A percentile compares a stretch with the other conserved stretches of the same genome.
These are phyloP conservation scores for Podospora pseudocomata DNA, from an alignment of 495 filamentous ascomycete genomes.

Conservation along the genomic window DNA sequence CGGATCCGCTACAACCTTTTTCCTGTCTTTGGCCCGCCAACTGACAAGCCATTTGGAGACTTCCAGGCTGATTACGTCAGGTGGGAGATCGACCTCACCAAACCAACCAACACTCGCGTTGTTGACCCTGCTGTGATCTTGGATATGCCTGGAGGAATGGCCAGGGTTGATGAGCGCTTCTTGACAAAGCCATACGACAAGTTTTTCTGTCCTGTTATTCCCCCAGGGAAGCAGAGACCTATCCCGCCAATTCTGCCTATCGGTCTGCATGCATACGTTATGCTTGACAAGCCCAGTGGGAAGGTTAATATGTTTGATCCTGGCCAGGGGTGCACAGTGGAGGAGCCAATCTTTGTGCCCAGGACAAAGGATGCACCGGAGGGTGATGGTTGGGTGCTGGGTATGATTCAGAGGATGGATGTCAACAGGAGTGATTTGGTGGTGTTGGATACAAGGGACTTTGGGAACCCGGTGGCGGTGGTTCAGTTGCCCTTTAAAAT, in stretches of 20 bases:
- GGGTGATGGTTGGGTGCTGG: constrained; percentile 12
- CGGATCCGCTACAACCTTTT: background rate
- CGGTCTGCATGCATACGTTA: background rate
- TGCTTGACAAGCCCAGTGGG: background rate
- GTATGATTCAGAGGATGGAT: constrained; percentile 6
- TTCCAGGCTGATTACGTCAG: background rate
- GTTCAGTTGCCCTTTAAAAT: background rate
- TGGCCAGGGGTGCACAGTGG: background rate
- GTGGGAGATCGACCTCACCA: constrained; percentile 4
- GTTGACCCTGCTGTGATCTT: constrained; percentile 8
- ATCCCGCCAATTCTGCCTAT: background rate
- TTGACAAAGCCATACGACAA: constrained; percentile 2
- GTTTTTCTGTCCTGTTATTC: constrained; percentile 5
- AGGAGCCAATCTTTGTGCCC: background rate
- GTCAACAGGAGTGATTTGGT: constrained; percentile 12
- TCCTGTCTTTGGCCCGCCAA: background rate
- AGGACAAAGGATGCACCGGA: background rate
- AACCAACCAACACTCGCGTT: background rate
- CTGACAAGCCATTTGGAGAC: constrained; percentile 2
- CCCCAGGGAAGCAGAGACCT: background rate
- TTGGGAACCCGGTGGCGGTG: constrained; percentile 7
- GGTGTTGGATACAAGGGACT: constrained; percentile 11
- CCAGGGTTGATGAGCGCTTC: constrained; percentile 12
- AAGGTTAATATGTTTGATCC: background rate
- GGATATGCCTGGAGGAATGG: constrained; percentile 11